These are phyloP conservation scores for Blastocystis sp. DNA, from an alignment of 352 stramenopile genomes.

Conservation along the genomic window DNA sequence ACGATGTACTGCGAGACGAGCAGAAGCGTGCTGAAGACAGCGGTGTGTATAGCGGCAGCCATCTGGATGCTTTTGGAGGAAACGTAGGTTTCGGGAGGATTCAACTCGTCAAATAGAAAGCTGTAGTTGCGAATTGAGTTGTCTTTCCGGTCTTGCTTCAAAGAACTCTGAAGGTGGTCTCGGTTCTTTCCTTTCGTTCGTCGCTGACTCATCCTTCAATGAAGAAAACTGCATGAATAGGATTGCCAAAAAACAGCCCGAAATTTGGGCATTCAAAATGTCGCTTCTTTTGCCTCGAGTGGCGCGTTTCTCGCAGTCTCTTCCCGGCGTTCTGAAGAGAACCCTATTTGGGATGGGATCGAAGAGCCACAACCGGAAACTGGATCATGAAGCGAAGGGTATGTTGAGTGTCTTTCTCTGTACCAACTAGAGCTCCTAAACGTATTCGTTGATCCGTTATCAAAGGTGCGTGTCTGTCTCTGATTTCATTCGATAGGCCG, in stretches of 20 bases:
- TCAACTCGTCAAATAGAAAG: constrained; percentile 34
- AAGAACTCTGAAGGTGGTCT: constrained; percentile 1
- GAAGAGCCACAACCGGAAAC: background rate
- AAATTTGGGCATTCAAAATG: background rate
- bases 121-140: background rate
- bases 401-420: background rate
- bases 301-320: background rate
- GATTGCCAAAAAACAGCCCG: background rate
- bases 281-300: background rate
- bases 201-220: constrained; percentile 19
- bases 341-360: background rate
- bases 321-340: background rate
- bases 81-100: constrained; percentile 2
- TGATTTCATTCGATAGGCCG: constrained; percentile 9
- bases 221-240: background rate
- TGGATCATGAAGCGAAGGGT: constrained; percentile 34
- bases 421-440: constrained; percentile 33
- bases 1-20: constrained; percentile 58
- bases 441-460: constrained; percentile 55
- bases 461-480: background rate
- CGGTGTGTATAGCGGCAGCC: background rate
- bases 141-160: constrained; percentile 23
- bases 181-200: constrained; percentile 11
- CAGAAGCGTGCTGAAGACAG: constrained; percentile 18
- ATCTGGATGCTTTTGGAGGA: background rate